Base-by-base conservation (phyloP, 148 eudicot genomes). In the Bassia scoparia region DNA sequence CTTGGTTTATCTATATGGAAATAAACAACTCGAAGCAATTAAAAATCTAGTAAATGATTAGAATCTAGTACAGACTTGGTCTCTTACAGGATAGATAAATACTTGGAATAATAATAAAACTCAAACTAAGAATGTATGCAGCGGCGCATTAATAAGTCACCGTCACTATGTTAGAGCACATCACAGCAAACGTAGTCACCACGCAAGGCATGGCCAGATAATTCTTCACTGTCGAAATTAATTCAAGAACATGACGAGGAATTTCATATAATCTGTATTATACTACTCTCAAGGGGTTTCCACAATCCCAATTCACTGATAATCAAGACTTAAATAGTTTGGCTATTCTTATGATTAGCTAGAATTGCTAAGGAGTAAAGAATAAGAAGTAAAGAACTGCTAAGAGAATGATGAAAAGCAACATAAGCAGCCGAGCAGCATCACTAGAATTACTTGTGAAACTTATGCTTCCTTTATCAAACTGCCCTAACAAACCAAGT, bases 1-100 rank as follows among this genome's bases (percentile, higher is more conserved):
- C 61, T 49, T 31, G 34, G 59, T 48, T 49, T 59, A 50, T 49
- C 21, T 49, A 68, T 37, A 67, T 21, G 44, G 30, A 27, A 68
- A 46, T 21, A 60, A 61, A 24, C 69, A 41, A 68, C 54, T 72
- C 2, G 15, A 31, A 67, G 63, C 55, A 68, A 41, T 79, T 69
- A 2, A 54, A 69, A 68, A 63, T 27, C 41, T 30, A 5, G 23
- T 33, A 46, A 44, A 24, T 62, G 59, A 53, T 70, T 50, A 68
- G 20, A 52, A 61, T 27, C 76, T 79, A 67, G 50, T 10, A 43
- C 52, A 70, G 54, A 70, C 60, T 68, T 55, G 0, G 59, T 31
- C 74, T 74, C 41, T 63, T 7, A 18, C 27, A 34, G 46, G 30
- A 15, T 11, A 31, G 2, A 58, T 73, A 68, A 38, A n/a, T 54